Base-by-base conservation (phyloP, 2,329 filamentous ascomycete species). In the Aspergillus piperis region DNA sequence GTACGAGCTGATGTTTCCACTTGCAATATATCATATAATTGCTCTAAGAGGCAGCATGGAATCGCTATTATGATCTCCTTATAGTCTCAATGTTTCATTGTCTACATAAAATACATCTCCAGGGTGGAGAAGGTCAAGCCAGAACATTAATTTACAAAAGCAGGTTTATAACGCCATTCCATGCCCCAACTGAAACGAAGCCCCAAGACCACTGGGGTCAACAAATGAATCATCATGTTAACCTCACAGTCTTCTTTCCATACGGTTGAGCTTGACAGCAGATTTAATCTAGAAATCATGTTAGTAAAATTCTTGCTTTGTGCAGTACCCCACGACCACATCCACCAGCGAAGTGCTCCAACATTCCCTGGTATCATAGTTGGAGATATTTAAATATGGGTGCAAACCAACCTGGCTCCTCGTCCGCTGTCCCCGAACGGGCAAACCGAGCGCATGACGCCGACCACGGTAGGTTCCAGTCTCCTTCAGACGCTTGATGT, bases 401-500 rank as follows among this genome's bases (percentile, higher is more conserved):
- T 44, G 48, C 52, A 66, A 56, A 72, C 74, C 62, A 70, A 87
- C 85, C 82, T 90, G 94, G 73, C 82, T 91, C 74, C 91, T 88
- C 61, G 95, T 98, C 70, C 84, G 86, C 80, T 99, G 95, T 68
- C 95, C 95, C 68, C 95, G 86, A 57, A 95, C 94, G 3, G 95
- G 95, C 80, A 98, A 79, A 62, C 89, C 87, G 89, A 98, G 93
- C 59, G 94, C 94, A 81, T 99, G 95, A 67, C 95, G 83, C 75
- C 90, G 88, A 66, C 95, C 95, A 56, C 95, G 83, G 74, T 96
- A 96, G 3, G 89, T 88, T 53, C 93, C 93, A 81, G 96, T 97
- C 70, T 97, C 93, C 74, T 90, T 91, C 76, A 99, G 72, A 61
- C 94, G 83, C 73, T 83, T 83, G 68, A 99, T 96, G 72, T 98